phyloP scores from a whole-genome alignment of 306 rosid genomes.

The Corylus americana region DNA sequence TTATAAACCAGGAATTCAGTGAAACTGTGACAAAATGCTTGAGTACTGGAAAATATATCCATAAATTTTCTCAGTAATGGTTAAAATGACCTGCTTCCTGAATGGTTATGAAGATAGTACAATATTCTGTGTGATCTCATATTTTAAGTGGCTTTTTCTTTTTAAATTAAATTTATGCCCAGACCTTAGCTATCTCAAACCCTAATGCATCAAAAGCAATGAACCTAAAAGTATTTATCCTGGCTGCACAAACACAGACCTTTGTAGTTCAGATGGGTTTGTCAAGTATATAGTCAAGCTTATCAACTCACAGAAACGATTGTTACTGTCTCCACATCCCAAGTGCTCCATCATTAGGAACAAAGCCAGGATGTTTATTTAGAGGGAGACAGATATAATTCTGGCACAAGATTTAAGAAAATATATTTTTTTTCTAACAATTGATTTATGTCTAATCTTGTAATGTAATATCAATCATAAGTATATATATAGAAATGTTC shows the following conservation, averaged over 20 bases:
- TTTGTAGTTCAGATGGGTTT: neutral
- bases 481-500: no score
- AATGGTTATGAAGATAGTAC: neutral
- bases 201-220: neutral
- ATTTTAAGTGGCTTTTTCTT: neutral
- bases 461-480: no score
- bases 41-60: neutral
- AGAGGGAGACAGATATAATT: no score
- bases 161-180: neutral
- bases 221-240: neutral
- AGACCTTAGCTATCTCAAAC: neutral
- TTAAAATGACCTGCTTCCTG: neutral
- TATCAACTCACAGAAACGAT: neutral
- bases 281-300: neutral
- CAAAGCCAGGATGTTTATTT: no score
- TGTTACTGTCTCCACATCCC: neutral
- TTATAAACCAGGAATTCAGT: neutral
- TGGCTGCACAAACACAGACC: neutral
- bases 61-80: neutral
- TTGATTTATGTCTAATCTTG: no score
- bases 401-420: no score
- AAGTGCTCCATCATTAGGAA: neutral
- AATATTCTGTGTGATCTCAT: neutral
- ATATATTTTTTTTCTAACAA: no score
- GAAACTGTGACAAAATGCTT: neutral